Percentiles rank a stretch among this genome's conserved stretches.
Evolutionary conservation across 768 basidiomycete species (phyloP).

Genomic region (Atractiella rhizophila): DNA sequence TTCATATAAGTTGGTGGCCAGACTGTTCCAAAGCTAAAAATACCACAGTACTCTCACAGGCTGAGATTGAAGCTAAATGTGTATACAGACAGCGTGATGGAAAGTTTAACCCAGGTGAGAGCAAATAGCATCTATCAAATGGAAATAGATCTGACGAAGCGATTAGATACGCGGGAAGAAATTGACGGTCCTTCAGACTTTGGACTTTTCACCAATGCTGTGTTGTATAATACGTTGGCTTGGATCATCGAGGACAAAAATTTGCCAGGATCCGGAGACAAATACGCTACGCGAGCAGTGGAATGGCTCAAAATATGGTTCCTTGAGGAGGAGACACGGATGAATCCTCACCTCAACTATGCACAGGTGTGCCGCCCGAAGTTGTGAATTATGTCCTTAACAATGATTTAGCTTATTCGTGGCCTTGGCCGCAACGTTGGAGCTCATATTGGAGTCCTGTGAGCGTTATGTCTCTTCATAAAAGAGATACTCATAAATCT

Average conservation of each 20-base stretch:
- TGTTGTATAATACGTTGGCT: conserved; percentile 37
- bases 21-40: conserved; percentile 28
- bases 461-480: too few species aligned
- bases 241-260: conserved; percentile 30
- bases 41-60: not conserved
- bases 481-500: too few species aligned
- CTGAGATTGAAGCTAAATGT: conserved; percentile 21
- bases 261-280: too few species aligned
- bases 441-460: conserved; percentile 32
- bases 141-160: too few species aligned
- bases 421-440: conserved; percentile 30
- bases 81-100: conserved; percentile 35
- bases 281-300: conserved; percentile 29
- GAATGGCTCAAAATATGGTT: conserved; percentile 37
- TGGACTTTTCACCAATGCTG: conserved; percentile 37
- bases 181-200: too few species aligned
- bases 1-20: conserved; percentile 11
- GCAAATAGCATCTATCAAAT: conserved; percentile 34
- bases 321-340: conserved; percentile 31
- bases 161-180: too few species aligned
- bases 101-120: conserved; percentile 38
- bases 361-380: too few species aligned
- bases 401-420: too few species aligned
- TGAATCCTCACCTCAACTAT: conserved; percentile 41
- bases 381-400: too few species aligned